These are phyloP conservation scores for Cnidoscolus chayamansa DNA, from an alignment of 441 rosid genomes.

Conservation along the genomic window DNA sequence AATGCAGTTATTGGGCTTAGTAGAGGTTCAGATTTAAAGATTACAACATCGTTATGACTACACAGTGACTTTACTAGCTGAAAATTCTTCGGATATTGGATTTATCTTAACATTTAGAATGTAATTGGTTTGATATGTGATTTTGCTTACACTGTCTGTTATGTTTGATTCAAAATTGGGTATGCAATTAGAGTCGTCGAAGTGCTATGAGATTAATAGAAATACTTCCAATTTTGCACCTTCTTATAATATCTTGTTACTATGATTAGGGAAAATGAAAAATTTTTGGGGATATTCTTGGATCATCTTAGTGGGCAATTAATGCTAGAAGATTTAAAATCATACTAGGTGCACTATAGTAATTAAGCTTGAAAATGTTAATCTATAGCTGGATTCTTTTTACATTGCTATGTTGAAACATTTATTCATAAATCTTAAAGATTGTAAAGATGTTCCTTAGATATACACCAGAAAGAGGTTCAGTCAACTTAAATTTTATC, in stretches of 20 bases:
- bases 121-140: slow-evolving; percentile 8
- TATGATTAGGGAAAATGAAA: background rate
- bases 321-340: background rate
- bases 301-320: background rate
- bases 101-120: background rate
- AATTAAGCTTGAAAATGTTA: background rate
- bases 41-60: background rate
- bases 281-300: background rate
- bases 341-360: background rate
- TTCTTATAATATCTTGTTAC: background rate
- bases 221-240: background rate
- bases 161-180: background rate
- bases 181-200: background rate
- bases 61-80: background rate
- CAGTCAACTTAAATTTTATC: background rate
- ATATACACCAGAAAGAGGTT: background rate
- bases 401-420: background rate
- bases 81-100: background rate
- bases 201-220: background rate
- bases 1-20: background rate
- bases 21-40: background rate
- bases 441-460: background rate
- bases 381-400: background rate
- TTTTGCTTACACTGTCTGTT: background rate
- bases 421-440: background rate